Percentiles rank a stretch among this genome's conserved stretches.
Evolutionary conservation across 2,329 filamentous ascomycete genomes (phyloP).

Genomic region (Mycocentrospora acerina): DNA sequence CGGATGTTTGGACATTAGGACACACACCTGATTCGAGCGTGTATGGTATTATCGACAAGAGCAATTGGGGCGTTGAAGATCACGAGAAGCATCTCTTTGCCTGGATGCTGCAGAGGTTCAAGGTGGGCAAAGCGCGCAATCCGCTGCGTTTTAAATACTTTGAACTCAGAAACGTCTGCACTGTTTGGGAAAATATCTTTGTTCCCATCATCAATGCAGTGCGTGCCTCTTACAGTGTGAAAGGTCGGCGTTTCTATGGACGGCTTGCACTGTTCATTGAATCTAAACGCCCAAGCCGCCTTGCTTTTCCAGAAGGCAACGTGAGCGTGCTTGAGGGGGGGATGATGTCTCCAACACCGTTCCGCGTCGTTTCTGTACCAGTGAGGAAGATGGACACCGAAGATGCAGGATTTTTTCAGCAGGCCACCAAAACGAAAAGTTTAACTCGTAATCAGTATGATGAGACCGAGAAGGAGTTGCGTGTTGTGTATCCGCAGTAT

Average conservation of each 20-base stretch:
- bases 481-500: conserved; percentile 31
- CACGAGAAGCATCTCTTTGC: conserved; percentile 36
- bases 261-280: conserved; percentile 36
- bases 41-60: conserved; percentile 28
- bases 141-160: conserved; percentile 31
- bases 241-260: conserved; percentile 32
- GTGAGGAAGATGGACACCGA: conserved; percentile 3
- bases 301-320: conserved; percentile 37
- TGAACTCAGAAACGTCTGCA: conserved; percentile 26
- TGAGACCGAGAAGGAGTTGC: conserved; percentile 30
- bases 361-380: conserved; percentile 20
- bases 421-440: conserved; percentile 1
- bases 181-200: conserved; percentile 32
- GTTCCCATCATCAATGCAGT: conserved; percentile 35
- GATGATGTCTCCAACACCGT: conserved; percentile 22
- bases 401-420: neutral
- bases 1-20: conserved; percentile 11
- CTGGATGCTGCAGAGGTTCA: conserved; percentile 36
- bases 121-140: conserved; percentile 33
- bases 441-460: conserved; percentile 25
- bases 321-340: conserved; percentile 11
- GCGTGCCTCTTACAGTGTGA: conserved; percentile 26
- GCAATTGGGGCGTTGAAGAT: conserved; percentile 25
- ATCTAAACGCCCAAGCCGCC: conserved; percentile 22
- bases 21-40: conserved; percentile 13